A percentile compares a stretch with the other conserved stretches of the same genome.
phyloP scores from a whole-genome alignment of 176 grass and related monocot genomes.

The Oryza longistaminata region DNA sequence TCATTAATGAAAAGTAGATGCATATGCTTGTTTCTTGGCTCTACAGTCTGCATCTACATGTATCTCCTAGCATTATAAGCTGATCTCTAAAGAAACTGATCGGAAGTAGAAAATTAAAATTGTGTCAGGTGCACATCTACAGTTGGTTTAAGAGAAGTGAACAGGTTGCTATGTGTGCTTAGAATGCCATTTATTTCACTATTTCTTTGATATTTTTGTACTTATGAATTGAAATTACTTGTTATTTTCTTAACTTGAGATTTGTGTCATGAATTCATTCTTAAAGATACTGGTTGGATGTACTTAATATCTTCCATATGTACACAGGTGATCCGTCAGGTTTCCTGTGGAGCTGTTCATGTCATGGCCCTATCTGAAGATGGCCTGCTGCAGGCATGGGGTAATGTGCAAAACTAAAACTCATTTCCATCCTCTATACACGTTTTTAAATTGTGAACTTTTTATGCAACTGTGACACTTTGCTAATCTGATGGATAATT shows the following conservation, averaged over 20 bases:
- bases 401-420: conserved; percentile 49
- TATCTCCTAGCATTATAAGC: neutral
- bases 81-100: neutral
- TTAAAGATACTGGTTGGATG: neutral
- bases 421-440: neutral
- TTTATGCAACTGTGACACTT: conserved; percentile 15
- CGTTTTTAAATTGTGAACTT: neutral
- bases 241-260: neutral
- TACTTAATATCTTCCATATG: conserved; percentile 24
- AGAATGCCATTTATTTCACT: conserved; percentile 1
- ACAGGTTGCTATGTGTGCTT: neutral
- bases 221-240: neutral
- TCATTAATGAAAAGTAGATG: neutral
- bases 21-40: conserved; percentile 20
- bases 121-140: neutral
- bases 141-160: neutral
- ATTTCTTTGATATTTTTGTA: neutral
- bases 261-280: conserved; percentile 18
- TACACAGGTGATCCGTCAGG: conserved; percentile 72
- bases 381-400: conserved; percentile 93
- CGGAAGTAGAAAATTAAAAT: neutral
- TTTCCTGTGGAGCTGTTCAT: conserved; percentile 90
- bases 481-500: conserved; percentile 25
- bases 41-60: conserved; percentile 11
- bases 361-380: conserved; percentile 84